Base-by-base conservation (phyloP, 192 early-diverging fungal species). In the Endogone sp. region DNA sequence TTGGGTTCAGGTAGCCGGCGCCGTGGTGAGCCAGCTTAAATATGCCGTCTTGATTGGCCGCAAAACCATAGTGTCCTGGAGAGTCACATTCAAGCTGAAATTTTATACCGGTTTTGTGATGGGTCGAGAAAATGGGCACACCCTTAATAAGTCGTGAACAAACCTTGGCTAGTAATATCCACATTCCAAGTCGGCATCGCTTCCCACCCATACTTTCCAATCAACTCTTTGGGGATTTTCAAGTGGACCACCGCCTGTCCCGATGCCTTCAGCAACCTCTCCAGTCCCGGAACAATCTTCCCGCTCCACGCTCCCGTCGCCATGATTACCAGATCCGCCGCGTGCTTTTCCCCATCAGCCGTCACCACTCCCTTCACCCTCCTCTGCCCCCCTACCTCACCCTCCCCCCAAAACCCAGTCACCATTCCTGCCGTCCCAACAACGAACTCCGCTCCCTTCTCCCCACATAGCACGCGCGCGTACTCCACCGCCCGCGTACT, bases 201-300 rank as follows among this genome's bases (percentile, higher is more conserved):
- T 60, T 21, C 59, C 22, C 56, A 54, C 77, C 80, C 22, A 79
- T 82, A 10, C 73, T 32, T 60, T 21, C 59, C 59, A 6, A 28
- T 57, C 20, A 67, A 64, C 16, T 25, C 55, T 60, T 72, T 64
- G 8, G 25, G 54, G 29, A 49, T 61, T 3, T 78, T 65, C 54
- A 87, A 74, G 16, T 87, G 82, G 11, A 85, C 44, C 11, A 88
- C 85, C 4, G 83, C 71, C 64, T 85, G 83, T 26, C 80, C 86
- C 22, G 79, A 77, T 1, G 86, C 77, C 10, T 68, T 69, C 26
- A 85, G 49, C 11, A 74, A 32, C 10, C 57, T 65, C 22, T 68
- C 27, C 57, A 84, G 64, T 29, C 85, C 80, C 16, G 37, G 37
- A 8, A 88, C 58, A 8, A 86, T 4, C 4, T 75, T 71, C 0